These are phyloP conservation scores for Dianthus caryophyllus DNA, from an alignment of 148 eudicot genomes.

Conservation along the genomic window DNA sequence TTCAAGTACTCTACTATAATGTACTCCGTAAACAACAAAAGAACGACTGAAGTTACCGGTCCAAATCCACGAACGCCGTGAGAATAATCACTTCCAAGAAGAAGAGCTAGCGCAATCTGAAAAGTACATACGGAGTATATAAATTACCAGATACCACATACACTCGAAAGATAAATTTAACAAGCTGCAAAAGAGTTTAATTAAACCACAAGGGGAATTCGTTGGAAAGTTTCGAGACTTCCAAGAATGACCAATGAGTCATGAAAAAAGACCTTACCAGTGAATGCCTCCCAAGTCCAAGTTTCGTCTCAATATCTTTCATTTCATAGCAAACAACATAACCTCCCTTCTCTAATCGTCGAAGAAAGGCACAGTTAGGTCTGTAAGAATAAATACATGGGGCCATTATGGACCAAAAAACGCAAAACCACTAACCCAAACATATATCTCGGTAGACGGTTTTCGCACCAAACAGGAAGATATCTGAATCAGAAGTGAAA, in stretches of 20 bases:
- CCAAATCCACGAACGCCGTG: slow-evolving; percentile 78
- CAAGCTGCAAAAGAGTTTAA: slow-evolving; percentile 4
- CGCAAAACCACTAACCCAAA: slow-evolving; percentile 50
- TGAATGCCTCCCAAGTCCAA: slow-evolving; percentile 82
- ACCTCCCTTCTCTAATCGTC: slow-evolving; percentile 69
- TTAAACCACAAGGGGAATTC: background rate
- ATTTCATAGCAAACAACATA: slow-evolving; percentile 86
- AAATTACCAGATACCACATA: slow-evolving; percentile 13
- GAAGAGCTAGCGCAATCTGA: slow-evolving; percentile 81
- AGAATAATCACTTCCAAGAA: slow-evolving; percentile 90
- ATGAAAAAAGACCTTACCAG: slow-evolving; percentile 44
- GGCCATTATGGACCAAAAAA: background rate
- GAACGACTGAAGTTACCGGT: slow-evolving; percentile 47
- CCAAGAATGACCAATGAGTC: background rate
- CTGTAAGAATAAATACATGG: background rate
- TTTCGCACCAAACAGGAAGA: slow-evolving; percentile 96
- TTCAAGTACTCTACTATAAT: background rate
- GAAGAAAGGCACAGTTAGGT: slow-evolving; percentile 14
- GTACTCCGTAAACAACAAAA: slow-evolving; percentile 10
- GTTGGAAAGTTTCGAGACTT: background rate
- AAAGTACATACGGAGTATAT: slow-evolving; percentile 21
- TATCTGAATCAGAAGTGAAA: slow-evolving; percentile 90
- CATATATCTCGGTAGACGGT: slow-evolving; percentile 98
- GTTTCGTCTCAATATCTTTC: slow-evolving; percentile 83
- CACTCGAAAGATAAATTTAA: background rate